Evolutionary conservation across 1,284 basidiomycete species (phyloP).

Genomic region (Ustilago hordei): DNA sequence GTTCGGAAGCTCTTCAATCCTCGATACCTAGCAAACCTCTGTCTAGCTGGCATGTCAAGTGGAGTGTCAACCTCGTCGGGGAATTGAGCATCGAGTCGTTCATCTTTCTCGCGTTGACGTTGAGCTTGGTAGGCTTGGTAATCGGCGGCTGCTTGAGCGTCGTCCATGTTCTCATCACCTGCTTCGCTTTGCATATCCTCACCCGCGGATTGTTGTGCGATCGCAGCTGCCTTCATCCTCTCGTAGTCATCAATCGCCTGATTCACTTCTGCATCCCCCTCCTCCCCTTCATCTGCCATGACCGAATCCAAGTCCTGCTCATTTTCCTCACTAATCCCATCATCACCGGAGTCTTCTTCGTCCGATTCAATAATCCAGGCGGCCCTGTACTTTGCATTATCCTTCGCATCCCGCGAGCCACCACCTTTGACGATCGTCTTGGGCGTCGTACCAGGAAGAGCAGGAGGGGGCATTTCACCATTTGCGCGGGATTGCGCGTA

Average conservation of each 20-base stretch:
- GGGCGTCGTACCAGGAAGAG: conserved; percentile 69
- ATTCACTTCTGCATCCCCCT: conserved; percentile 78
- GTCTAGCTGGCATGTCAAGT: conserved; percentile 82
- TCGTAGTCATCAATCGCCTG: conserved; percentile 83
- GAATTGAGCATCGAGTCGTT: conserved; percentile 80
- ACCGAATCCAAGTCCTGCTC: conserved; percentile 79
- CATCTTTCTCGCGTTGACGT: conserved; percentile 83
- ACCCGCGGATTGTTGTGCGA: conserved; percentile 64
- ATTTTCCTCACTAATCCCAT: conserved; percentile 79
- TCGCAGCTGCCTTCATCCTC: conserved; percentile 78
- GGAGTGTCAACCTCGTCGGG: conserved; percentile 99
- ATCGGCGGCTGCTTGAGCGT: conserved; percentile 77
- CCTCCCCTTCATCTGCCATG: conserved; percentile 77
- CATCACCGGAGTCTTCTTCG: conserved; percentile 58
- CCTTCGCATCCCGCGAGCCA: conserved; percentile 66
- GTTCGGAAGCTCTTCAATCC: conserved; percentile 93
- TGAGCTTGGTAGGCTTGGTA: conserved; percentile 78
- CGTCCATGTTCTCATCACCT: conserved; percentile 52
- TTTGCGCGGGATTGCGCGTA: conserved; percentile 35
- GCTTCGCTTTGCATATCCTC: conserved; percentile 24
- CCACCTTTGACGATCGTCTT: conserved; percentile 61
- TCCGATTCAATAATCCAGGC: conserved; percentile 67
- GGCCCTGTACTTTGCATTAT: conserved; percentile 63
- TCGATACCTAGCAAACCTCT: conserved; percentile 91
- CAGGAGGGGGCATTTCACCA: conserved; percentile 63